Evolutionary conservation across 345 rosid genomes (phyloP).

Genomic region (rapeseed (Brassica napus)): DNA sequence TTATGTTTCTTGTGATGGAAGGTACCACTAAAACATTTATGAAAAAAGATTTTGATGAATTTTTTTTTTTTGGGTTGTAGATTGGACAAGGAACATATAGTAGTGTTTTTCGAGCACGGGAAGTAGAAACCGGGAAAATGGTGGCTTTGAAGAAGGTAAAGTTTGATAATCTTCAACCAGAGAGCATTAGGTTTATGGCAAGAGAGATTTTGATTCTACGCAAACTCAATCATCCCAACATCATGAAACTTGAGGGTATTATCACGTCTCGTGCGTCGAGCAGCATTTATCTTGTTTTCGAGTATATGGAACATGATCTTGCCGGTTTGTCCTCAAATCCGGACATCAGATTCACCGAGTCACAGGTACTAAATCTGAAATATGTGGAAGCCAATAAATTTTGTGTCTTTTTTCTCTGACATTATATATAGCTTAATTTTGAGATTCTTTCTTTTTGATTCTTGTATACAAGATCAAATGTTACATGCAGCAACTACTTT

Average conservation of each 20-base stretch:
- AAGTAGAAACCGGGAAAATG: conserved; percentile 66
- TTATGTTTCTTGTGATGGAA: conserved; percentile 22
- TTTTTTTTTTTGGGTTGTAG: conserved; percentile 43
- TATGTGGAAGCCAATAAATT: not conserved
- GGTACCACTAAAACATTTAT: not conserved
- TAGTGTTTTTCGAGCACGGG: conserved; percentile 73
- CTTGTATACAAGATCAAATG: conserved; percentile 56
- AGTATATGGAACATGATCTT: conserved; percentile 88
- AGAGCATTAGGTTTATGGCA: conserved; percentile 82
- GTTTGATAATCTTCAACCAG: conserved; percentile 68
- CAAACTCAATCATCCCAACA: conserved; percentile 76
- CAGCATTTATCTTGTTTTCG: conserved; percentile 72
- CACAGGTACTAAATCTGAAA: conserved; percentile 47
- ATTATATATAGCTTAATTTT: not conserved
- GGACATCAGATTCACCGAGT: conserved; percentile 55
- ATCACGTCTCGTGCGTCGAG: conserved; percentile 64
- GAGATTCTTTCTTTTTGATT: not conserved
- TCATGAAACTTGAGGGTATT: conserved; percentile 69
- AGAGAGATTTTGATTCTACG: conserved; percentile 73
- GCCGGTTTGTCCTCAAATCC: conserved; percentile 64
- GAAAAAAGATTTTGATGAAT: not conserved
- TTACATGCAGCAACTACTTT: conserved; percentile 73
- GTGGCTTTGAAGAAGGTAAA: conserved; percentile 80
- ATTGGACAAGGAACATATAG: conserved; percentile 93
- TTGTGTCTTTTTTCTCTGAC: not conserved